Evolutionary conservation across 345 rosid genomes (phyloP), one percentile per base, ranked within the genome.

Genomic region (Rhodamnia rubescens): DNA sequence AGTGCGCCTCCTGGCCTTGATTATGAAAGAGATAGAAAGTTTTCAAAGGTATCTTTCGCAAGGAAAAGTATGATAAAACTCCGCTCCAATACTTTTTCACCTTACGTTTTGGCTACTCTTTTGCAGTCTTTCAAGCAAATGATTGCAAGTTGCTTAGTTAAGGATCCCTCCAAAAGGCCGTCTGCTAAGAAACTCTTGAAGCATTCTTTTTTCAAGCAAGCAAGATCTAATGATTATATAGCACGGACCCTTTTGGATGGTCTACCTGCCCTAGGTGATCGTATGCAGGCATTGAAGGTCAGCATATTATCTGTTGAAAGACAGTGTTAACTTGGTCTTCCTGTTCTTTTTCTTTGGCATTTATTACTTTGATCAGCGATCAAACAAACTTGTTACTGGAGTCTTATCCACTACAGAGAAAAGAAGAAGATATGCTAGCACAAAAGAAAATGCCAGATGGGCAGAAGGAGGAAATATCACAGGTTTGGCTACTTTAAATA

Each of bases 351-450:
- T 69, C 80, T 69, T 69, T 69, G 47, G 80, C 26, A 5, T 69
- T 69, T 69, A 36, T 69, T 69, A 69, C 47, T 69, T 69, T 5
- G 6, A 32, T 69, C 47, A 69, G 24, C 9, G 47, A 69, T 69
- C 78, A 54, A n/a, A 58, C 24, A 74, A 24, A 29, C 56, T 88
- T 51, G 82, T 83, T 74, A 91, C 59, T 74, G 61, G 83, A 26
- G 57, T 85, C 11, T 83, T 53, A 84, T 87, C 61, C 89, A 86
- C 69, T 85, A 61, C 86, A 97, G 99, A 93, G 90, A 89, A 96
- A 97, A 93, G 99, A 97, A 91, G 98, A 96, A 88, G 98, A 97
- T 88, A 95, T 97, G 99, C 98, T 97, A 87, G 98, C 98, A 50
- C 98, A 97, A 88, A 95, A 95, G 96, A 95, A 97, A 94, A 96